Evolutionary conservation across 148 eudicot species (phyloP), one percentile per base, ranked within the genome.

Genomic region (Heliosperma pusillum): DNA sequence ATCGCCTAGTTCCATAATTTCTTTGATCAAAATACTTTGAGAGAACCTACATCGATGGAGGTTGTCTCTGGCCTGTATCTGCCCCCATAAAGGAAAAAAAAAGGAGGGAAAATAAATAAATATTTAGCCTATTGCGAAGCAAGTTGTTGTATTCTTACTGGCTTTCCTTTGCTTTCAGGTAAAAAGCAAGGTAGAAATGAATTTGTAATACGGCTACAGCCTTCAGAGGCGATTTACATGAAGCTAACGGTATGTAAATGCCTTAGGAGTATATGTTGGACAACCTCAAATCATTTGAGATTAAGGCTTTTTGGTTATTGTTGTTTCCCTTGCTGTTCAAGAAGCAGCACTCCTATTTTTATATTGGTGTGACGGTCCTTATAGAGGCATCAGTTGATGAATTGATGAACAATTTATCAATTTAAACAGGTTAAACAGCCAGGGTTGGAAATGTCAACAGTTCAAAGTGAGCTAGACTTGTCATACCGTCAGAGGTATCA

Each of bases 181-280:
- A 66, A 91, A 82, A 89, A 85, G 77, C 95, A 91, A 85, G 97
- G 93, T 60, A 88, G 98, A 82, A 93, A 93, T 75, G 98, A 93
- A 80, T 86, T 93, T 78, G 98, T 93, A 11, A 93, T 93, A 66
- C 89, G 95, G 71, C 86, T 93, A 70, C 98, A 93, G 59, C 98
- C 98, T 78, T 78, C 77, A 59, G 98, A 93, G 83, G 95, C 98
- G 67, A 87, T 93, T 55, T 93, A 93, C 84, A 91, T 93, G 93
- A 93, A 93, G 88, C 94, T 93, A 70, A 93, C 93, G 79, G 98
- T 91, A 88, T 59, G 90, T 74, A 30, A 44, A 42, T n/a, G n/a
- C n/a, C n/a, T n/a, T n/a, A n/a, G n/a, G n/a, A n/a, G n/a, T 36
- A 36, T 36, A 52, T 75, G 61, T 33, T 33, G 5, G 36, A 4